Conservation (phyloP, 2,329 filamentous ascomycete species). For the Aureobasidium sp. region DNA sequence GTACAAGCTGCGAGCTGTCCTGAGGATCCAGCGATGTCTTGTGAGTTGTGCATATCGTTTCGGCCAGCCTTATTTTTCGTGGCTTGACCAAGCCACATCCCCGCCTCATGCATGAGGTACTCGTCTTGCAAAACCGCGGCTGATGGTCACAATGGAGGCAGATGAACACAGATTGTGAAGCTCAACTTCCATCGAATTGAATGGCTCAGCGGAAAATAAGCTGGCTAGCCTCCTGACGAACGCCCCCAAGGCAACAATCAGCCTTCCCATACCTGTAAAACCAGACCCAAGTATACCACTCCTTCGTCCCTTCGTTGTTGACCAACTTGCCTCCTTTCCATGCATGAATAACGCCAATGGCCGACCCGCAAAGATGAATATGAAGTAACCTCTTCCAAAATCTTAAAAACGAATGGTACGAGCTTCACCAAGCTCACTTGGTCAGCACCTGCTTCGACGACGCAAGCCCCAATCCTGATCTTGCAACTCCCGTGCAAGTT, state of each 20-base stretch:
- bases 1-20: too few species aligned
- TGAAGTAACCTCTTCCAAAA: background rate
- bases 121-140: too few species aligned
- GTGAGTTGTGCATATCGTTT: too few species aligned
- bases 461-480: conserved; percentile 15
- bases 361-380: background rate
- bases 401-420: background rate
- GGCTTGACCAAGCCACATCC: too few species aligned
- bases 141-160: too few species aligned
- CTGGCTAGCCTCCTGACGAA: background rate
- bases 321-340: background rate
- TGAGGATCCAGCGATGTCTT: too few species aligned
- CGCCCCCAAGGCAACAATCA: background rate
- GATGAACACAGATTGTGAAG: too few species aligned
- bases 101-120: too few species aligned
- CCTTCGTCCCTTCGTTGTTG: background rate
- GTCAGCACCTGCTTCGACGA: conserved; percentile 5
- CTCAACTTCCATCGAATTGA: background rate
- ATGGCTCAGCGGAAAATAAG: background rate
- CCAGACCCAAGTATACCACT: background rate
- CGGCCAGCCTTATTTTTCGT: too few species aligned
- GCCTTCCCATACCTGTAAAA: background rate
- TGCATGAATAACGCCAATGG: background rate
- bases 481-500: conserved; percentile 27
- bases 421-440: background rate